Base-by-base conservation (phyloP, 2,329 filamentous ascomycete species). In the Cadophora sp. region DNA sequence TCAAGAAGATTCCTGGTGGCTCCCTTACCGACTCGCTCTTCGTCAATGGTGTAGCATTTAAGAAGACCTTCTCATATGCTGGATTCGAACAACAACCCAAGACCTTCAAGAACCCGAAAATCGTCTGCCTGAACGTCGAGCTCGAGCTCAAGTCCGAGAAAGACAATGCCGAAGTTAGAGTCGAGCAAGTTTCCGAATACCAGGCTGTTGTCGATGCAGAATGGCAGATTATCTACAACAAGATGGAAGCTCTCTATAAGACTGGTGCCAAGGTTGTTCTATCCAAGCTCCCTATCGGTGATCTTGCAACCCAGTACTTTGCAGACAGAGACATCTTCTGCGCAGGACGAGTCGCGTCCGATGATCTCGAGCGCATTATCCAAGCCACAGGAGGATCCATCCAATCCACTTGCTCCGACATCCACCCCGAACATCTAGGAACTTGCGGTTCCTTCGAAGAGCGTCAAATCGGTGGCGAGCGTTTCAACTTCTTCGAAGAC, bases 181-280 rank as follows among this genome's bases (percentile, higher is more conserved):
- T 99, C 68, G 96, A 98, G 83, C 94, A 98, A 81, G 96, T 99
- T 63, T 97, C 95, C 24, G 96, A 99, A 83, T 99, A 99, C 84
- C 96, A 99, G 83, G 96, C 96, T 71, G 97, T 99, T 75, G 96
- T 99, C 79, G 96, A 99, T 78, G 96, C 96, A 34, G 96, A 99
- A 82, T 99, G 96, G 96, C 94, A 97, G 82, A 99, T 99, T 79
- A 99, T 99, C 81, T 98, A 91, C 89, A 95, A 97, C 86, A 99
- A 99, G 87, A 92, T 99, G 80, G 96, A 99, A 84, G 93, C 95
- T 60, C 84, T 97, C 64, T 88, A 95, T 86, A 90, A 95, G 82
- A 97, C 95, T 6, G 96, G 96, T 65, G 96, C 96, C 73, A 97
- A 97, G 87, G 94, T 99, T 62, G 94, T 99, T 51, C 89, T 99